Percentiles rank a stretch among this genome's conserved stretches.
phyloP scores from a whole-genome alignment of 768 basidiomycete species.

The Podaxis sp. region DNA sequence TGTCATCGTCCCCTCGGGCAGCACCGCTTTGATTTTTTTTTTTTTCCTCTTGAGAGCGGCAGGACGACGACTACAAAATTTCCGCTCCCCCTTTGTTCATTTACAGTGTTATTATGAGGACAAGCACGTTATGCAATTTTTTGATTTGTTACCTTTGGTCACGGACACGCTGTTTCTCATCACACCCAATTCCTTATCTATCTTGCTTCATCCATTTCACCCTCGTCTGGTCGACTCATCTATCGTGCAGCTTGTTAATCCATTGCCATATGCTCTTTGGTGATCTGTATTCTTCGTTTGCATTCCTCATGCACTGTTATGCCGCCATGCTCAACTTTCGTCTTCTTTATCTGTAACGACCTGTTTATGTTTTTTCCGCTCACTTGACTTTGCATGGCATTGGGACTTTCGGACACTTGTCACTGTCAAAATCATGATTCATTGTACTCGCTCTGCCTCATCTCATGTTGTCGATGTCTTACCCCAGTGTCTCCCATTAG shows the following conservation, averaged over 20 bases:
- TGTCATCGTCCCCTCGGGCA: constrained; percentile 4
- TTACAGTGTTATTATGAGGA: neutral
- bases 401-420: constrained; percentile 7
- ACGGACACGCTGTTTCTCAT: neutral
- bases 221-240: neutral
- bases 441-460: neutral
- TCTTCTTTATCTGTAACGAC: neutral
- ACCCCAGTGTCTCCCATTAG: neutral
- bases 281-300: neutral
- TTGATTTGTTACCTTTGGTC: neutral
- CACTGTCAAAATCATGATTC: neutral
- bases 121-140: constrained; percentile 1
- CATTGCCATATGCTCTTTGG: neutral
- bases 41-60: neutral
- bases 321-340: neutral
- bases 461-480: neutral
- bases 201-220: neutral
- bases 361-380: neutral
- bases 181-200: neutral
- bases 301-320: neutral
- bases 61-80: constrained; percentile 10
- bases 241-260: neutral
- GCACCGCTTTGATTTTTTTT: neutral
- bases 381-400: neutral
- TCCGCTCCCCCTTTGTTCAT: neutral